Evolutionary conservation across 2,329 filamentous ascomycete genomes (phyloP).

Genomic region (Botrytis squamosa): DNA sequence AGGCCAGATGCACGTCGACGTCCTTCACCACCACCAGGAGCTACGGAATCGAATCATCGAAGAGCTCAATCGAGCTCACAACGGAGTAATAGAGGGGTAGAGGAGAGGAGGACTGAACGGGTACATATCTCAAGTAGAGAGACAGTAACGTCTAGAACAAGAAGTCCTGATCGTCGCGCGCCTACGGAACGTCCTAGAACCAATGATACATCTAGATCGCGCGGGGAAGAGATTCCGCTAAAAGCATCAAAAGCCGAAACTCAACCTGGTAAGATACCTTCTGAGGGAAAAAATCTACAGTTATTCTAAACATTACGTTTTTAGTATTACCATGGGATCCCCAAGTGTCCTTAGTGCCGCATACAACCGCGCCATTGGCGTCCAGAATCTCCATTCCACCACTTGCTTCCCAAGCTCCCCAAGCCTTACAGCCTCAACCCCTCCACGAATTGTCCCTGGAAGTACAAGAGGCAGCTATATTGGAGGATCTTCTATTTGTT

Average conservation of each 20-base stretch:
- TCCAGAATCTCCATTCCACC: slow-evolving; percentile 62
- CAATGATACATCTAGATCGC: slow-evolving; percentile 31
- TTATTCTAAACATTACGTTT: slow-evolving; percentile 19
- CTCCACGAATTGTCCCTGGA: slow-evolving; percentile 73
- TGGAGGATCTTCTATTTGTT: slow-evolving; percentile 89
- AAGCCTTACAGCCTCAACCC: slow-evolving; percentile 63
- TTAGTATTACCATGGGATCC: slow-evolving; percentile 68
- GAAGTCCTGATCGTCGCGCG: slow-evolving; percentile 52
- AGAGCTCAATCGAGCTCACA: slow-evolving; percentile 57
- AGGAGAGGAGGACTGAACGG: slow-evolving; percentile 54
- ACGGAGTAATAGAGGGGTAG: slow-evolving; percentile 47
- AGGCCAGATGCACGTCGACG: slow-evolving; percentile 32
- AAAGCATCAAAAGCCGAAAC: slow-evolving; percentile 47
- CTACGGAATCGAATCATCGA: slow-evolving; percentile 48
- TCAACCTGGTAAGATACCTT: slow-evolving; percentile 46
- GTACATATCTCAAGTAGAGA: slow-evolving; percentile 61
- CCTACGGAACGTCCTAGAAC: slow-evolving; percentile 26
- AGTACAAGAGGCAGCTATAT: slow-evolving; percentile 78
- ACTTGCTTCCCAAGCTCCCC: slow-evolving; percentile 70
- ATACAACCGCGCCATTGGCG: slow-evolving; percentile 54
- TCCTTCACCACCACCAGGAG: slow-evolving; percentile 34
- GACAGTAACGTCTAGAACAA: slow-evolving; percentile 56
- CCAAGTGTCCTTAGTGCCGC: slow-evolving; percentile 68
- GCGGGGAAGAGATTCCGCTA: slow-evolving; percentile 34
- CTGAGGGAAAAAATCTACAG: not conserved